Evolutionary conservation across 148 eudicot species (phyloP).

Genomic region (Pouteria glomerata): DNA sequence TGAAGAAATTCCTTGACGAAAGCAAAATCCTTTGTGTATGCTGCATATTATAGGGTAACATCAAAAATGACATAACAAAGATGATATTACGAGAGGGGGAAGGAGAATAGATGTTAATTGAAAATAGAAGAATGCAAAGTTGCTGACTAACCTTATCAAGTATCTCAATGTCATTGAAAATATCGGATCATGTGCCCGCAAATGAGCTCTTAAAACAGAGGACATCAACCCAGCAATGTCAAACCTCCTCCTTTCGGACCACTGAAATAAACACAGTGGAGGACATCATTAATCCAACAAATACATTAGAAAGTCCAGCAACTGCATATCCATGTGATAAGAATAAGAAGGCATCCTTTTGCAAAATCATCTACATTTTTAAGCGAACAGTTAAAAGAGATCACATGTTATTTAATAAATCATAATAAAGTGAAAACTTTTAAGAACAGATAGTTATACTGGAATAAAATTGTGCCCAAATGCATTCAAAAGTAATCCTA

Average conservation of each 20-base stretch:
- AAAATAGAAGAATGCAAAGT: conserved; percentile 5
- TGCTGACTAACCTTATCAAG: conserved; percentile 60
- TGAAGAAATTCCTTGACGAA: conserved; percentile 78
- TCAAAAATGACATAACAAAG: not conserved
- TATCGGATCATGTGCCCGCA: conserved; percentile 83
- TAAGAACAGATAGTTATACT: no score
- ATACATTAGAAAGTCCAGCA: not conserved
- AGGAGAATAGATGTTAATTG: not conserved
- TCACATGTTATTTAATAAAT: not conserved
- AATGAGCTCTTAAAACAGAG: conserved; percentile 77
- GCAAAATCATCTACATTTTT: not conserved
- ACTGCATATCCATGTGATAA: not conserved
- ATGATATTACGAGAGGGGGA: not conserved
- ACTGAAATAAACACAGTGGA: conserved; percentile 45
- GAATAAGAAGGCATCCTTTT: not conserved
- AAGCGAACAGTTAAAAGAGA: not conserved
- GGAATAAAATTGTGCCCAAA: no score
- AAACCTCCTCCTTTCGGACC: conserved; percentile 79
- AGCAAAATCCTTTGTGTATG: conserved; percentile 87
- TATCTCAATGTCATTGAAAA: conserved; percentile 85
- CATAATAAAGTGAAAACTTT: no score
- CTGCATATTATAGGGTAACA: conserved; percentile 29
- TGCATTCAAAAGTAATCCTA: no score
- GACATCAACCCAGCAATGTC: conserved; percentile 88
- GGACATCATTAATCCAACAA: conserved; percentile 2